phyloP scores from a whole-genome alignment of 345 rosid species.

The Physaria fendleri region DNA sequence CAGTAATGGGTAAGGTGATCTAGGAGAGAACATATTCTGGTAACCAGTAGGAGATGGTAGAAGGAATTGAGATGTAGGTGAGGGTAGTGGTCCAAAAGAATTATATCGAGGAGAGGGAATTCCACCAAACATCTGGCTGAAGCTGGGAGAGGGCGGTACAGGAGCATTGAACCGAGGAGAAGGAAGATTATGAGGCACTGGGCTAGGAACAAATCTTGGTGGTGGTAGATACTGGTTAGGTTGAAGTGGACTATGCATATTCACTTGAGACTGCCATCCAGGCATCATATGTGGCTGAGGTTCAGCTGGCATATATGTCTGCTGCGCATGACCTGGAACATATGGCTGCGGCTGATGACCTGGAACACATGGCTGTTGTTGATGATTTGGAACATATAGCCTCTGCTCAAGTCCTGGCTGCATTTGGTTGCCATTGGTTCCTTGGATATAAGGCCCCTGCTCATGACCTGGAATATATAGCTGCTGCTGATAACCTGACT shows the following conservation, averaged over 20 bases:
- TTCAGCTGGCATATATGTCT: slow-evolving; percentile 1
- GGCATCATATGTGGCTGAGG: slow-evolving; percentile 16
- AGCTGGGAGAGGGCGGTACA: slow-evolving; percentile 46
- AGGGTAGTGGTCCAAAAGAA: slow-evolving; percentile 54
- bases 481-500: background rate
- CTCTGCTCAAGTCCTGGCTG: background rate
- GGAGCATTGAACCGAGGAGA: slow-evolving; percentile 58
- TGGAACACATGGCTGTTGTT: background rate
- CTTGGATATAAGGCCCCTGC: background rate
- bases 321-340: too few relatives aligned
- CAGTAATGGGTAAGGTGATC: slow-evolving; percentile 61
- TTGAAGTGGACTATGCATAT: slow-evolving; percentile 29
- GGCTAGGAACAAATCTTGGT: slow-evolving; percentile 26
- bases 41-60: slow-evolving; percentile 63
- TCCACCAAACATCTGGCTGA: slow-evolving; percentile 38
- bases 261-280: slow-evolving; percentile 19
- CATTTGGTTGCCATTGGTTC: too few relatives aligned
- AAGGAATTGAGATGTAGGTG: slow-evolving; percentile 80
- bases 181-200: slow-evolving; percentile 34
- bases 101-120: slow-evolving; percentile 55
- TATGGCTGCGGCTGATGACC: background rate
- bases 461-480: slow-evolving; percentile 1
- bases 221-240: slow-evolving; percentile 35
- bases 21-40: slow-evolving; percentile 57
- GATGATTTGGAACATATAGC: background rate